Percentiles rank a stretch among this genome's conserved stretches.
These are phyloP conservation scores for Dendrobium nobile DNA, from an alignment of 106 monocot species.

Conservation along the genomic window DNA sequence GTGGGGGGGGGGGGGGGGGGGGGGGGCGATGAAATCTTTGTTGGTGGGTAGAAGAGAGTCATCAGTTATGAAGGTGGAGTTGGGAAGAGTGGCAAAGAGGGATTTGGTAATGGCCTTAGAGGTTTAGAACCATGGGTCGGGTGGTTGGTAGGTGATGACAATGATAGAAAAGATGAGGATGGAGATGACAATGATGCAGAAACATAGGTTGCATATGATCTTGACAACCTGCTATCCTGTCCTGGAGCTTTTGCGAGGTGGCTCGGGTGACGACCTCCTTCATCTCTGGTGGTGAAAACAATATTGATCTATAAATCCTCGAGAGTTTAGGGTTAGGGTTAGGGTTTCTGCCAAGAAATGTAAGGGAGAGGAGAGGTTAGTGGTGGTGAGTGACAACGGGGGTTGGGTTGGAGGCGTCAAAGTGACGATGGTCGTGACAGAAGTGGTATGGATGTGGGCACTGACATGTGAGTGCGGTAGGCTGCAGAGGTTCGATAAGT, in stretches of 20 bases:
- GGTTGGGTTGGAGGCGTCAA: neutral
- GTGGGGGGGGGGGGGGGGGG: slow-evolving; percentile 23
- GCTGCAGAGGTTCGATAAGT: neutral
- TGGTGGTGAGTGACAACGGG: neutral
- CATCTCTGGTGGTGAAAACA: neutral
- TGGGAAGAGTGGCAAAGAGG: slow-evolving; percentile 58
- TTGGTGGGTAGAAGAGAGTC: slow-evolving; percentile 57
- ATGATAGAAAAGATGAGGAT: slow-evolving; percentile 80
- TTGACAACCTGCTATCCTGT: slow-evolving; percentile 26
- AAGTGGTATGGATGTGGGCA: neutral
- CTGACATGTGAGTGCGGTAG: neutral
- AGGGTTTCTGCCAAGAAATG: neutral
- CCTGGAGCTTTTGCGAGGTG: neutral
- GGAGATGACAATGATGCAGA: slow-evolving; percentile 61
- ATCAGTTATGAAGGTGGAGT: slow-evolving; percentile 82
- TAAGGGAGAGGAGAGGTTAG: neutral
- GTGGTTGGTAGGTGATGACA: slow-evolving; percentile 90
- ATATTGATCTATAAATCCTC: neutral
- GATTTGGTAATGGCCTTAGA: slow-evolving; percentile 45
- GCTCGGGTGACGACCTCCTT: neutral
- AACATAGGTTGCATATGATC: slow-evolving; percentile 56
- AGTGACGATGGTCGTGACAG: neutral
- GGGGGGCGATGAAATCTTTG: slow-evolving; percentile 39
- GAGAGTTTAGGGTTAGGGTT: neutral
- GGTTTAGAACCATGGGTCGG: slow-evolving; percentile 81